phyloP scores from a whole-genome alignment of 2,329 filamentous ascomycete genomes.

The Aspergillus aculeatinus region DNA sequence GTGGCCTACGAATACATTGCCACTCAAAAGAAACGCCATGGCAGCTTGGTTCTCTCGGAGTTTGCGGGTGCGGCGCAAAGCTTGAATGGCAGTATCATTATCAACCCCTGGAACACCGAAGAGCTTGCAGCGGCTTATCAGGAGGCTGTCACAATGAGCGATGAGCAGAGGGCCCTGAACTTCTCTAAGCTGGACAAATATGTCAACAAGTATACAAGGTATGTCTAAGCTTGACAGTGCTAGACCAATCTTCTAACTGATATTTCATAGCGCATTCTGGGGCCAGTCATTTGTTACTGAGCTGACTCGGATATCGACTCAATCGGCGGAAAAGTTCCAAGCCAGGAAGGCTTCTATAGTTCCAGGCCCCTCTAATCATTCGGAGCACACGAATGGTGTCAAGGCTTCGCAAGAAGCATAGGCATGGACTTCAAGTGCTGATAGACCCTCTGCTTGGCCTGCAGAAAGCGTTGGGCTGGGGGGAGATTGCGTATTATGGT shows the following conservation, averaged over 20 bases:
- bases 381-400: constrained; percentile 21
- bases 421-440: constrained; percentile 4
- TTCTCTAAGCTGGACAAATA: constrained; percentile 92
- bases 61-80: constrained; percentile 95
- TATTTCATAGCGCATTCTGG: constrained; percentile 74
- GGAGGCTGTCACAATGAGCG: constrained; percentile 93
- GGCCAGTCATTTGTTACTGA: constrained; percentile 89
- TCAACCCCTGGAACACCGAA: constrained; percentile 98
- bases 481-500: neutral
- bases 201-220: constrained; percentile 93
- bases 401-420: constrained; percentile 5
- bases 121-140: constrained; percentile 91
- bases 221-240: constrained; percentile 17
- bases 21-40: constrained; percentile 84
- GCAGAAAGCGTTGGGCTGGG: neutral
- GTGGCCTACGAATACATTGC: constrained; percentile 99
- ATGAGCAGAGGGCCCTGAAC: constrained; percentile 81
- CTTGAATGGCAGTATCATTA: constrained; percentile 86
- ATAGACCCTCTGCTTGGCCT: neutral
- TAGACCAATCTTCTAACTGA: constrained; percentile 18
- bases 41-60: constrained; percentile 91
- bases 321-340: constrained; percentile 38
- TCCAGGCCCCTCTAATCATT: constrained; percentile 4
- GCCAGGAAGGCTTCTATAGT: constrained; percentile 28
- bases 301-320: constrained; percentile 60